Conservation (phyloP, 345 rosid species). For the Pistacia atlantica region DNA sequence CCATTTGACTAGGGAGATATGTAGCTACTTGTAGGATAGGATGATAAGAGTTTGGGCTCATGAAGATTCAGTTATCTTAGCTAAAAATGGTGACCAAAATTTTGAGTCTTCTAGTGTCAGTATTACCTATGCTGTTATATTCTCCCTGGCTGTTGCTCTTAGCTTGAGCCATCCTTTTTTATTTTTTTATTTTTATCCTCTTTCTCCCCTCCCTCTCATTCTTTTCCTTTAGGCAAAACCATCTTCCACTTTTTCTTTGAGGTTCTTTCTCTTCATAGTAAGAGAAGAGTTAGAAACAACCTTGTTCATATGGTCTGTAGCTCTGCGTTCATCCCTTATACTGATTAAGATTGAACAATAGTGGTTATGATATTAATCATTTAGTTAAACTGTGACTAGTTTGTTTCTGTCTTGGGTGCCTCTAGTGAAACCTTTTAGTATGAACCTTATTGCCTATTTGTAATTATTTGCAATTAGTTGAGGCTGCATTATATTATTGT, state of each 20-base stretch:
- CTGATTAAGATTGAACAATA: background rate
- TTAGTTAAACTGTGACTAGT: constrained; percentile 6
- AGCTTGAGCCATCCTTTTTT: background rate
- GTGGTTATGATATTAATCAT: background rate
- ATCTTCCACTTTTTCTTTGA: background rate
- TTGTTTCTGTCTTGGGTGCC: background rate
- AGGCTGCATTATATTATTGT: background rate
- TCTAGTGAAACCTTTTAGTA: background rate
- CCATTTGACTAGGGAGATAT: constrained; percentile 8
- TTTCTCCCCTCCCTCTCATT: background rate
- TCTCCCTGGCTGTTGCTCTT: background rate
- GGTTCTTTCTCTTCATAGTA: background rate
- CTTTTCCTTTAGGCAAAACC: background rate
- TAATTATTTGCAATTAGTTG: background rate
- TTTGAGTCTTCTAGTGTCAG: background rate
- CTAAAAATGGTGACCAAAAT: background rate
- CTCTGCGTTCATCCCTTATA: background rate
- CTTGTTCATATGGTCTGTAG: background rate
- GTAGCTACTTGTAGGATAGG: constrained; percentile 5
- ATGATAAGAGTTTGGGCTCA: background rate
- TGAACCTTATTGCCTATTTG: background rate
- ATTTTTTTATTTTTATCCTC: background rate
- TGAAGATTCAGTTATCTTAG: background rate
- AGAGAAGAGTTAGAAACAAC: background rate
- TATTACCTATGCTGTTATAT: background rate